Evolutionary conservation across 1,139 yeast species (phyloP).

Genomic region (Yamadazyma sp.): DNA sequence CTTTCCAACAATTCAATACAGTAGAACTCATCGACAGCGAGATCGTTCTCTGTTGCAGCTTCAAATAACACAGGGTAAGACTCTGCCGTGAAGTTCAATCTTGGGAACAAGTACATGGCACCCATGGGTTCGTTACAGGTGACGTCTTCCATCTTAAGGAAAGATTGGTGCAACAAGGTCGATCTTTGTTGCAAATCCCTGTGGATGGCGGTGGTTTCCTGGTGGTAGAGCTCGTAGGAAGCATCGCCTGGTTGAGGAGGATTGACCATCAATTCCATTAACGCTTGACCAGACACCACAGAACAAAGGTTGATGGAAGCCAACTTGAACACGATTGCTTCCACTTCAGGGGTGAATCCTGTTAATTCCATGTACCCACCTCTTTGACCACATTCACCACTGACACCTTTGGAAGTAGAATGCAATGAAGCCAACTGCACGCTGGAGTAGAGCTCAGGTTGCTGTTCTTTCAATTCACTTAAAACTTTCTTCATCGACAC

Average conservation of each 20-base stretch:
- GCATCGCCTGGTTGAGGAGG: conserved; percentile 82
- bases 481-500: conserved; percentile 70
- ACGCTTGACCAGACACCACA: conserved; percentile 90
- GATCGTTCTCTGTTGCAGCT: conserved; percentile 54
- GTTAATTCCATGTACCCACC: conserved; percentile 97
- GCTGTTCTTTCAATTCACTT: conserved; percentile 54
- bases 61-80: conserved; percentile 52
- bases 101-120: conserved; percentile 96
- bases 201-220: conserved; percentile 64
- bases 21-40: conserved; percentile 81
- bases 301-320: conserved; percentile 92
- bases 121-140: conserved; percentile 89
- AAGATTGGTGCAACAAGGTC: conserved; percentile 62
- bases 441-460: conserved; percentile 56
- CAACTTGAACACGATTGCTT: conserved; percentile 71
- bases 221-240: conserved; percentile 65
- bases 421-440: conserved; percentile 93
- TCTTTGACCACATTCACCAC: conserved; percentile 99
- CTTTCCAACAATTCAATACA: conserved; percentile 76
- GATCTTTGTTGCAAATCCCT: conserved; percentile 66
- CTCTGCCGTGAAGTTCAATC: conserved; percentile 55
- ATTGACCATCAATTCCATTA: conserved; percentile 88
- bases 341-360: conserved; percentile 73
- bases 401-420: conserved; percentile 93
- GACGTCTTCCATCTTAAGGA: conserved; percentile 74